Conservation (phyloP, 352 stramenopile species). For the Hyaloperonospora arabidopsidis region DNA sequence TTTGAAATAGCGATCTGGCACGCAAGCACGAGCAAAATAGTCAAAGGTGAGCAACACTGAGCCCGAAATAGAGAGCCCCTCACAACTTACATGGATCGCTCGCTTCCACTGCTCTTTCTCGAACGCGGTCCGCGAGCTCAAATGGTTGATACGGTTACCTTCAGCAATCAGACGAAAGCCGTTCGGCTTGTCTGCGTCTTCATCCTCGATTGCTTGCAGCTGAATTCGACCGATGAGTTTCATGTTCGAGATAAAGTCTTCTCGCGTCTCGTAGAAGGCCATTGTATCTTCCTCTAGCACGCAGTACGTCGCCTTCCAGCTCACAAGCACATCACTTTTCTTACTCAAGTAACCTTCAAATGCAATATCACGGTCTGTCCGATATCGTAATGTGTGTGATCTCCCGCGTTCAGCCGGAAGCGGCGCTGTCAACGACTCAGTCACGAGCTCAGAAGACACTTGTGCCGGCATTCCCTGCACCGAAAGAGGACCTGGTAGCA, state of each 20-base stretch:
- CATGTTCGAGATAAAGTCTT: constrained; percentile 76
- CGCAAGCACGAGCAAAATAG: constrained; percentile 1
- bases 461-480: not conserved
- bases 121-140: constrained; percentile 69
- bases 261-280: constrained; percentile 69
- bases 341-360: constrained; percentile 83
- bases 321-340: constrained; percentile 67
- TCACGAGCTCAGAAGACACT: too few relatives aligned
- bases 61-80: not conserved
- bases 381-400: constrained; percentile 64
- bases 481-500: constrained; percentile 14
- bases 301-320: constrained; percentile 70
- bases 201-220: constrained; percentile 57
- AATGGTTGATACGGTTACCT: constrained; percentile 56
- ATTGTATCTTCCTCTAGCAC: constrained; percentile 72
- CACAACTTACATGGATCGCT: constrained; percentile 42
- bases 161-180: constrained; percentile 62
- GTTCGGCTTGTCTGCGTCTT: constrained; percentile 55
- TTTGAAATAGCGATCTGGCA: constrained; percentile 52
- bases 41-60: not conserved
- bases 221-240: constrained; percentile 74
- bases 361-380: constrained; percentile 53
- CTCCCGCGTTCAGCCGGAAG: constrained; percentile 28
- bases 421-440: constrained; percentile 3
- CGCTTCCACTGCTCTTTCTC: constrained; percentile 81